These are phyloP conservation scores for Amanita pseudoporphyria DNA, from an alignment of 768 basidiomycete species.

Conservation along the genomic window DNA sequence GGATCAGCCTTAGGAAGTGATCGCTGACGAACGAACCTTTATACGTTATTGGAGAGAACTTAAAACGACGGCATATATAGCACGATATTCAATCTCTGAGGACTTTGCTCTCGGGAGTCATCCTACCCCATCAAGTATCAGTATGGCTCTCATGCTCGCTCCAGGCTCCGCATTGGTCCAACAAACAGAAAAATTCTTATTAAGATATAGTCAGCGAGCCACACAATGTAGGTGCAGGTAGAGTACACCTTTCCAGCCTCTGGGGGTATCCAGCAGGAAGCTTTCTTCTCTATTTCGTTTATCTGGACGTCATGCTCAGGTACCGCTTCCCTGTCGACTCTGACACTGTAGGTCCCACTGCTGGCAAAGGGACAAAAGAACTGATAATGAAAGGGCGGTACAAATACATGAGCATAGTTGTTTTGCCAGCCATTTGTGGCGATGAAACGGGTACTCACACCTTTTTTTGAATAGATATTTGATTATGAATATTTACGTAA, in stretches of 20 bases:
- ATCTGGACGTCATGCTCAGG: slow-evolving; percentile 4
- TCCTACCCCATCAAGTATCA: slow-evolving; percentile 3
- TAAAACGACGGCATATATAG: neutral
- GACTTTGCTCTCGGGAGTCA: neutral
- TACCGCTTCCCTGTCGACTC: neutral
- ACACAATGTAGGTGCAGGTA: neutral
- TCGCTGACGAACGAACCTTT: slow-evolving; percentile 11
- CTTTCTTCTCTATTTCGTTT: slow-evolving; percentile 6
- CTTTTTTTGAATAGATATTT: no score
- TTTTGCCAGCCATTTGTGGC: no score
- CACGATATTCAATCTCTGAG: neutral
- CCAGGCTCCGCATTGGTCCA: neutral
- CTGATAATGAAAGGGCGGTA: no score
- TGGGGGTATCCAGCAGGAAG: slow-evolving; percentile 12
- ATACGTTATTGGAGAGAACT: slow-evolving; percentile 8
- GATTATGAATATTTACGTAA: no score
- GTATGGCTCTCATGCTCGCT: neutral
- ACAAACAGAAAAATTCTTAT: slow-evolving; percentile 1
- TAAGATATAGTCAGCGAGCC: neutral
- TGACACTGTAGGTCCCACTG: neutral
- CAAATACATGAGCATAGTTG: neutral
- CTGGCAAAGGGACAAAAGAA: no score
- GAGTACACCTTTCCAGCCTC: slow-evolving; percentile 8
- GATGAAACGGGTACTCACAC: no score
- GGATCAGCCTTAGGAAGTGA: no score